phyloP scores from a whole-genome alignment of 768 basidiomycete species.

The Melanogaster broomeanus region DNA sequence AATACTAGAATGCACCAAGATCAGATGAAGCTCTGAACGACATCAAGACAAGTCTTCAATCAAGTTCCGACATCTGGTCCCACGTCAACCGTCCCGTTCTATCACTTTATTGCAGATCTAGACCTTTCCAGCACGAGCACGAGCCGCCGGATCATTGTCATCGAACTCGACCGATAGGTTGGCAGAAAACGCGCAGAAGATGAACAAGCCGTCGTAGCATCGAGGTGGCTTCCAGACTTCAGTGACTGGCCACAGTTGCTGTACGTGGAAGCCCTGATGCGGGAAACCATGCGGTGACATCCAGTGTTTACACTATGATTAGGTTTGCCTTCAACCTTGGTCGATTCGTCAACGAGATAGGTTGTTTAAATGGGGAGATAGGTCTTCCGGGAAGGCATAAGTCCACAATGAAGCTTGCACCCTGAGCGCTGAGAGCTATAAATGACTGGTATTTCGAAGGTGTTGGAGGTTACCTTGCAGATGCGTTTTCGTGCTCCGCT shows the following conservation, averaged over 20 bases:
- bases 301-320: slow-evolving; percentile 4
- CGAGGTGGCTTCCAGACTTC: slow-evolving; percentile 2
- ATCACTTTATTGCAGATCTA: too few relatives aligned
- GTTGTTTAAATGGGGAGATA: slow-evolving; percentile 2
- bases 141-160: too few relatives aligned
- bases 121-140: too few relatives aligned
- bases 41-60: too few relatives aligned
- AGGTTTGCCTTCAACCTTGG: slow-evolving; percentile 33
- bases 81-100: too few relatives aligned
- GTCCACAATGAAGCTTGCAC: slow-evolving; percentile 29
- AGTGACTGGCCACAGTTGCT: neutral
- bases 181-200: slow-evolving; percentile 3
- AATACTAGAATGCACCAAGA: too few relatives aligned
- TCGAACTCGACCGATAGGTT: too few relatives aligned
- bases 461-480: neutral
- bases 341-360: neutral
- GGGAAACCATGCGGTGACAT: slow-evolving; percentile 3
- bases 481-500: neutral
- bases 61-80: too few relatives aligned
- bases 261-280: slow-evolving; percentile 4
- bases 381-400: slow-evolving; percentile 4
- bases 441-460: neutral
- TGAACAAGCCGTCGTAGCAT: slow-evolving; percentile 1
- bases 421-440: neutral
- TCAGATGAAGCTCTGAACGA: too few relatives aligned